A percentile compares a stretch with the other conserved stretches of the same genome.
Conservation (phyloP, 768 basidiomycete genomes). For the Fibroporia radiculosa region DNA sequence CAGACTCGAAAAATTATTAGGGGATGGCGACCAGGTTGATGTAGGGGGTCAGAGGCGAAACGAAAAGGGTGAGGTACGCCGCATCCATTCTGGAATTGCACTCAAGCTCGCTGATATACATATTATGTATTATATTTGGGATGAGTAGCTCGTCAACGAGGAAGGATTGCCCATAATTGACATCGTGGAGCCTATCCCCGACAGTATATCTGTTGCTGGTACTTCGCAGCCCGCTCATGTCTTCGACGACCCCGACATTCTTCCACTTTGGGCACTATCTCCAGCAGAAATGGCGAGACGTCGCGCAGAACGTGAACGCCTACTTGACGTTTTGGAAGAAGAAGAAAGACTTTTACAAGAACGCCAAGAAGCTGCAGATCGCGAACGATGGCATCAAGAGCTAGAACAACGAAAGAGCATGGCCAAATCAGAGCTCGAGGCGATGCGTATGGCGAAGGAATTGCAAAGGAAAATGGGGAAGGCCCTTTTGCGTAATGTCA, state of each 20-base stretch:
- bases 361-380: constrained; percentile 32
- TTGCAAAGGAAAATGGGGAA: constrained; percentile 77
- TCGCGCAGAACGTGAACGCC: constrained; percentile 50
- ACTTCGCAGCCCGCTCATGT: constrained; percentile 13
- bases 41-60: constrained; percentile 31
- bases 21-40: constrained; percentile 28
- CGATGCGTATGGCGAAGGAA: constrained; percentile 31
- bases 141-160: constrained; percentile 55
- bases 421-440: constrained; percentile 32
- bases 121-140: too few species aligned
- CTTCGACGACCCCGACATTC: constrained; percentile 36
- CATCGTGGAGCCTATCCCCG: constrained; percentile 51
- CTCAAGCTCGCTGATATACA: neutral
- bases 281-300: constrained; percentile 39
- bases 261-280: constrained; percentile 40
- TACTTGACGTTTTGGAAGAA: constrained; percentile 63
- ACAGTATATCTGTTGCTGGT: constrained; percentile 12
- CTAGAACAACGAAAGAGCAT: constrained; percentile 44
- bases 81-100: constrained; percentile 7
- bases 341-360: constrained; percentile 49
- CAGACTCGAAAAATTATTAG: constrained; percentile 52
- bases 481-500: constrained; percentile 45
- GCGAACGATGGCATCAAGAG: constrained; percentile 37
- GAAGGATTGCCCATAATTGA: constrained; percentile 78
- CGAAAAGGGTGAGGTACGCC: constrained; percentile 58